Conservation (phyloP, 495 filamentous ascomycete genomes). For the Penicillium subrubescens region DNA sequence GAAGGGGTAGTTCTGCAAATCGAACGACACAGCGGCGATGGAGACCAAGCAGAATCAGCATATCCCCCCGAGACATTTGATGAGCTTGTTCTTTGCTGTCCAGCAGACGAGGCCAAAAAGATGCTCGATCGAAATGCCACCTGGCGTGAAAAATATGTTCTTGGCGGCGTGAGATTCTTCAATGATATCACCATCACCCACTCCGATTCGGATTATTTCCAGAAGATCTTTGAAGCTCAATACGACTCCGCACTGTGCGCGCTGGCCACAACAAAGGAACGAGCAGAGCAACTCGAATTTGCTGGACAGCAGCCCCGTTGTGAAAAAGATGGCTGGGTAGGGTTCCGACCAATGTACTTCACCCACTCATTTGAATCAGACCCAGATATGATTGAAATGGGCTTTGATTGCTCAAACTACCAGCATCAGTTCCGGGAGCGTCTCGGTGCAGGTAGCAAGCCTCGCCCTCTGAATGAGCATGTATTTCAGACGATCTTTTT, state of each 20-base stretch:
- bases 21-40: slow-evolving; percentile 1
- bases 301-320: slow-evolving; percentile 43
- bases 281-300: slow-evolving; percentile 55
- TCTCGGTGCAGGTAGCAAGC: slow-evolving; percentile 37
- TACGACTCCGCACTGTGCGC: slow-evolving; percentile 58
- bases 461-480: slow-evolving; percentile 58
- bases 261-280: slow-evolving; percentile 45
- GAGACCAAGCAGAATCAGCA: background rate
- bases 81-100: slow-evolving; percentile 69
- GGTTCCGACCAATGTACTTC: slow-evolving; percentile 81
- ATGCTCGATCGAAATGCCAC: slow-evolving; percentile 64
- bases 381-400: slow-evolving; percentile 77
- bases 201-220: slow-evolving; percentile 73
- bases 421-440: slow-evolving; percentile 74
- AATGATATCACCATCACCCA: slow-evolving; percentile 87
- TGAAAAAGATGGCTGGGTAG: slow-evolving; percentile 41
- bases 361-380: slow-evolving; percentile 68
- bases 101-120: slow-evolving; percentile 70
- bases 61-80: slow-evolving; percentile 57
- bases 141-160: slow-evolving; percentile 65
- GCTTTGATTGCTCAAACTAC: slow-evolving; percentile 84
- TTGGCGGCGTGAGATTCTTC: slow-evolving; percentile 75
- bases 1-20: slow-evolving; percentile 53
- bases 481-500: slow-evolving; percentile 86
- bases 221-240: slow-evolving; percentile 71